These are phyloP conservation scores for Aspergillus indologenus DNA, from an alignment of 495 filamentous ascomycete genomes.

Conservation along the genomic window DNA sequence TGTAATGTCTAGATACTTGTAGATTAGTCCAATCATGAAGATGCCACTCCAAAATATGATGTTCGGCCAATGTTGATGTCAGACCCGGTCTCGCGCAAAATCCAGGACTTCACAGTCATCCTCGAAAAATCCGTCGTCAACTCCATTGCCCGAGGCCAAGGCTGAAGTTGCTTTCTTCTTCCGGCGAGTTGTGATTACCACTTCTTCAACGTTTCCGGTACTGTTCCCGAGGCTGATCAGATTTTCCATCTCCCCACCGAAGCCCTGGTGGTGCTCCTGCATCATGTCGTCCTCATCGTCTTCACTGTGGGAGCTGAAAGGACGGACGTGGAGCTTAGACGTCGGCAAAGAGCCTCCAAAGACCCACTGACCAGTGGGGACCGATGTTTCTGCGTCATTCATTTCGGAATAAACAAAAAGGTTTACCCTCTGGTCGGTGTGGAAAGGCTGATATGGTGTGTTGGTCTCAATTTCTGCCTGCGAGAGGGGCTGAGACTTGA, in stretches of 20 bases:
- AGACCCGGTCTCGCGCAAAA: slow-evolving; percentile 83
- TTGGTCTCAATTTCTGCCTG: slow-evolving; percentile 93
- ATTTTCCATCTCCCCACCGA: slow-evolving; percentile 49
- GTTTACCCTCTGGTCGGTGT: slow-evolving; percentile 76
- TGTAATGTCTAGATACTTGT: slow-evolving; percentile 22
- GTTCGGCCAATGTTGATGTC: slow-evolving; percentile 23
- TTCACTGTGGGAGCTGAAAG: slow-evolving; percentile 46
- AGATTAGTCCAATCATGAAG: slow-evolving; percentile 14
- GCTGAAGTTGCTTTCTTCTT: slow-evolving; percentile 48
- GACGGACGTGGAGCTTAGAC: slow-evolving; percentile 60
- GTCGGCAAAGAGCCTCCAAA: slow-evolving; percentile 65
- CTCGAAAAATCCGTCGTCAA: slow-evolving; percentile 86
- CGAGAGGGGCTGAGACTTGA: slow-evolving; percentile 57
- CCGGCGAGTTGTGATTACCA: slow-evolving; percentile 75
- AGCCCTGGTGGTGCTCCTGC: slow-evolving; percentile 36
- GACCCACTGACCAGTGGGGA: slow-evolving; percentile 54
- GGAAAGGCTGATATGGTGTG: slow-evolving; percentile 85
- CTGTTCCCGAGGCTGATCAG: slow-evolving; percentile 52
- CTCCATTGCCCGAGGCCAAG: slow-evolving; percentile 37
- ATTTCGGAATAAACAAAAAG: slow-evolving; percentile 56
- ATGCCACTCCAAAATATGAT: slow-evolving; percentile 10
- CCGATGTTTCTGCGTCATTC: slow-evolving; percentile 17
- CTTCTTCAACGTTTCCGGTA: slow-evolving; percentile 69
- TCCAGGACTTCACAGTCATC: slow-evolving; percentile 92
- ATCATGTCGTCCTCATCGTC: slow-evolving; percentile 51